Percentiles rank a stretch among this genome's conserved stretches.
Conservation (phyloP, 179 eudicot genomes). For the Sideroxylon spinosum region DNA sequence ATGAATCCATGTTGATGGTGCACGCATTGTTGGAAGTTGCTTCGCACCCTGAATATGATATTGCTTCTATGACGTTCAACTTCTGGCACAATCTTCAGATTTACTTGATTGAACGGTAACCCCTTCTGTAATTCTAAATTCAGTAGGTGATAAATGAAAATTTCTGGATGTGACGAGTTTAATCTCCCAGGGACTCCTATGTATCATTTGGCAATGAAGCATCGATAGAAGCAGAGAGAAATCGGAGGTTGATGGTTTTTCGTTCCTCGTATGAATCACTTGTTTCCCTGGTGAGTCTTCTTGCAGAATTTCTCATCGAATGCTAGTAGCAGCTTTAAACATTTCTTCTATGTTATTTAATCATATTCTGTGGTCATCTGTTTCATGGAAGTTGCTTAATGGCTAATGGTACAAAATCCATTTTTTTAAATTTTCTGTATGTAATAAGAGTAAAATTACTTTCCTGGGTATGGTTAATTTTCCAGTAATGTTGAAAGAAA, state of each 20-base stretch:
- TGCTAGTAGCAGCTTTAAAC: not conserved
- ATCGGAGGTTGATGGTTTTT: conserved; percentile 61
- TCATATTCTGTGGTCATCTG: not conserved
- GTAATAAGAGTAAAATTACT: not conserved
- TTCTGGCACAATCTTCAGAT: conserved; percentile 99
- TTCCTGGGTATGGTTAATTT: not conserved
- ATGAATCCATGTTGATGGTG: conserved; percentile 89
- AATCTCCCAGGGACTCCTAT: conserved; percentile 57
- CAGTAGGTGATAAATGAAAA: conserved; percentile 2
- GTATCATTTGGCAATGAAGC: conserved; percentile 57
- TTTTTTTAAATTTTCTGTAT: not conserved
- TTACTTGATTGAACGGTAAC: conserved; percentile 72
- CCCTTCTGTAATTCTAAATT: conserved; percentile 14
- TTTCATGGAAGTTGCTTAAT: not conserved
- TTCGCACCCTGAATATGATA: conserved; percentile 94
- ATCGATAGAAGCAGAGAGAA: conserved; percentile 77
- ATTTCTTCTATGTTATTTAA: not conserved
- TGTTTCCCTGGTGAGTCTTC: conserved; percentile 81
- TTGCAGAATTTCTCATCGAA: not conserved
- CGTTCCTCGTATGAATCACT: conserved; percentile 86
- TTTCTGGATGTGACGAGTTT: conserved; percentile 9
- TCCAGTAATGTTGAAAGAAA: not conserved
- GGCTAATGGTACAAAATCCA: not conserved
- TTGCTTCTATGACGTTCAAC: conserved; percentile 91
- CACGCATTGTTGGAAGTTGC: conserved; percentile 84